Base-by-base conservation (phyloP, 805 yeast species). In the Nakazawaea ishiwadae region DNA sequence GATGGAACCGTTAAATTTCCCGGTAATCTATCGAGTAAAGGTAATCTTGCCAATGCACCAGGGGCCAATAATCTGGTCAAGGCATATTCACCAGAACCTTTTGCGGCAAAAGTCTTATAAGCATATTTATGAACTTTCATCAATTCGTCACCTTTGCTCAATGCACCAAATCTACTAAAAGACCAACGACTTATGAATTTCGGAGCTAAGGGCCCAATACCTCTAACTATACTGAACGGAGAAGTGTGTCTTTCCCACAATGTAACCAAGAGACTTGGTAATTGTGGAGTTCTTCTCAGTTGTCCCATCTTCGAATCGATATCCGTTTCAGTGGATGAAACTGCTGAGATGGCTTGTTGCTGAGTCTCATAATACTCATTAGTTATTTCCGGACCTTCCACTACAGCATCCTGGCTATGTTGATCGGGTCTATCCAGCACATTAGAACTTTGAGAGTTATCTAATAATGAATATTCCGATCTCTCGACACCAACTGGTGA, bases 401-500 rank as follows among this genome's bases (percentile, higher is more conserved):
- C 32, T 32, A n/a, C 21, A 20, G 12, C 12, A n/a, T 33, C 17
- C 11, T 29, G 11, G 1, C 16, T 14, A 24, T 30, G 36, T 20
- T 26, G 33, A 15, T 42, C 42, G 11, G 43, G 43, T 29, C 31
- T 34, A 15, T 48, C 45, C 3, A 12, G 19, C 15, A 33, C 35
- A 27, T 40, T 42, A 17, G 44, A 34, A 6, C 44, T 39, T 4
- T 15, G 8, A 4, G 7, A 6, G 16, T 40, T 44, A 1, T 46
- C 49, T 14, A 45, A 42, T 31, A 60, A 43, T 0, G 88, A 76
- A 48, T 67, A 73, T 0, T 79, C 70, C 39, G 70, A 79, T 35
- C 84, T 67, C 49, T 84, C 93, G 12, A 84, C 80, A 1, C 95
- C 95, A 1, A 81, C 84, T 0, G 95, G 95, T 0, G 89, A 81